Evolutionary conservation across 2,329 filamentous ascomycete species (phyloP), one percentile per base, ranked within the genome.

Genomic region (Emydomyces testavorans): DNA sequence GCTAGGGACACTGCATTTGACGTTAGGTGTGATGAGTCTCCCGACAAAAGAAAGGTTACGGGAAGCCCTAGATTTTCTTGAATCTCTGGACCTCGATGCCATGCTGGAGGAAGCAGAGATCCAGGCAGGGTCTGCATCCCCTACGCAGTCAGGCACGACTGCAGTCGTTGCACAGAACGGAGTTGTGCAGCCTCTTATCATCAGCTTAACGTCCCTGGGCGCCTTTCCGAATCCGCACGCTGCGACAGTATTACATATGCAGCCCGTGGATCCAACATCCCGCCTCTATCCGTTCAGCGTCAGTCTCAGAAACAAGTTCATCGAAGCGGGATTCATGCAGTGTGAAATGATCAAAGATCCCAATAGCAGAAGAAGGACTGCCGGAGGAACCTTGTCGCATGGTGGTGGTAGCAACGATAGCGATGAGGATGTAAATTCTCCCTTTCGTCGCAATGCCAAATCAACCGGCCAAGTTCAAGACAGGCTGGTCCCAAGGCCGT

Each of bases 21-120:
- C 89, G 0, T 72, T 95, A 0, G 89, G 88, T 0, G 84, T 93
- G 1, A 89, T 95, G 83, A 82, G 76, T 54, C 74, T 94, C 7
- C 65, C 71, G 2, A 71, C 68, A 2, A 64, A 70, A 2, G 70
- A 74, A 38, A 63, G 66, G 1, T 53, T 82, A 2, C 57, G 71
- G 0, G 62, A 65, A 24, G 78, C 76, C 0, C 54, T 70, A 20
- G 36, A 56, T 1, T 63, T 73, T 11, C 61, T 80, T 0, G 50
- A 66, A 8, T 60, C 59, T 0, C 57, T 79, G 0, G 67, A 79
- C 54, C 52, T 78, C 2, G 48, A 45, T 8, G 49, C 51, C 1
- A 50, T 74, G 32, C 55, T 71, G 39, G 54, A 50, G 26, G 58
- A 66, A 40, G 65, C 60, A 2, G 60, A 61, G 21, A 31, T 44